Conservation (phyloP, 352 stramenopile species). For the Phytophthora parvispora region DNA sequence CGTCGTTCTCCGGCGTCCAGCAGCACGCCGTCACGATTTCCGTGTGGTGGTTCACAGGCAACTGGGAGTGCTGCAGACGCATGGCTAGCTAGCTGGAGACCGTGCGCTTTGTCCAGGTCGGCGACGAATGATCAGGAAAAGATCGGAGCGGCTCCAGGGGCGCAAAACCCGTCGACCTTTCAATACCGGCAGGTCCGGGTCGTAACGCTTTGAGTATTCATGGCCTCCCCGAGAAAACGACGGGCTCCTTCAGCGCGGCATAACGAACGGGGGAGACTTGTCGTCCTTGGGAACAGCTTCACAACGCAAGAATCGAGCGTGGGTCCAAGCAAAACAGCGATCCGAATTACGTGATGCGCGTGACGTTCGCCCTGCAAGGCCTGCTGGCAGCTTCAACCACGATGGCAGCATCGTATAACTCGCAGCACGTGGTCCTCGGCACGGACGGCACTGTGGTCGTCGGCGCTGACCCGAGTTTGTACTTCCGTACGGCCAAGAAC, state of each 20-base stretch:
- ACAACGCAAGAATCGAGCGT: constrained; percentile 13
- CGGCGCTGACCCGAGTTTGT: constrained; percentile 40
- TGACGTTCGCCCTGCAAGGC: constrained; percentile 18
- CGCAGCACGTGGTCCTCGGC: constrained; percentile 46
- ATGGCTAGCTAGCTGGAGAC: constrained; percentile 34
- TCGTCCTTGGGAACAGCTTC: constrained; percentile 1
- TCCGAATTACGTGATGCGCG: constrained; percentile 16
- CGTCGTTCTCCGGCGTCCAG: constrained; percentile 91
- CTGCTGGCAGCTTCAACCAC: constrained; percentile 12
- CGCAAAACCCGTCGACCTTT: constrained; percentile 21
- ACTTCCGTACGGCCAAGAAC: constrained; percentile 28
- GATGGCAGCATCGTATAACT: constrained; percentile 20
- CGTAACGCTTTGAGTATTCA: constrained; percentile 27
- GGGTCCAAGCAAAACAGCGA: background rate
- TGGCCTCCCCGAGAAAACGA: constrained; percentile 7
- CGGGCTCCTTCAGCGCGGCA: too few relatives aligned
- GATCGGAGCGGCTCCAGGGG: constrained; percentile 18
- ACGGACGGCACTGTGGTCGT: constrained; percentile 43
- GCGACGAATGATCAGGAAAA: constrained; percentile 23
- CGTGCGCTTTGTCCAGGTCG: background rate
- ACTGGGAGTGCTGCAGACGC: constrained; percentile 85
- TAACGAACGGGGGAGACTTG: constrained; percentile 10
- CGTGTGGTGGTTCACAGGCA: constrained; percentile 76
- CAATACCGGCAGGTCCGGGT: background rate
- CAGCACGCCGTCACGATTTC: constrained; percentile 89